Evolutionary conservation across 768 basidiomycete species (phyloP), one percentile per base, ranked within the genome.

Genomic region (Vararia minispora): DNA sequence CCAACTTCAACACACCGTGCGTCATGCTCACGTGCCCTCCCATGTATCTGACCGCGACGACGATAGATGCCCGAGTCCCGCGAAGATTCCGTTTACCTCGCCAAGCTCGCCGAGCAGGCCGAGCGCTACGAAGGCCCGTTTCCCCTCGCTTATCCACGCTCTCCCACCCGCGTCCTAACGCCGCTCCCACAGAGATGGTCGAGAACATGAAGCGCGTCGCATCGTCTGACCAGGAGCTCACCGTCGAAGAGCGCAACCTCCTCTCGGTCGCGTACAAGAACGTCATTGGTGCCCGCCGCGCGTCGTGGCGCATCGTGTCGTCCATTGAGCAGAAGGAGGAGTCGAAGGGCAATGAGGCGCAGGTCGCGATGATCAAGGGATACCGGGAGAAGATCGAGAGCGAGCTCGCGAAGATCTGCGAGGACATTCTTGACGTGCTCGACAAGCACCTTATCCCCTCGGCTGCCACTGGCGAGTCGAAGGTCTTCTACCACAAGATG

Each of bases 401-500:
- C 52, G 92, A 98, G 62, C 80, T 98, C 41, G 88, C 89, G 41
- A 90, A 90, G 68, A 95, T 98, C 63, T 98, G 92, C 69, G 90
- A 95, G 67, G 91, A 97, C 59, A 95, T 98, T 56, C 85, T 98
- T 53, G 80, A 87, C 47, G 90, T 98, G 36, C 85, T 98, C 51
- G 89, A 92, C 63, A 89, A 94, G 71, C 91, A 95, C 72, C 82
- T 97, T 54, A 95, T 89, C 53, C 91, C 91, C 46, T 92, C 90
- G 9, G 94, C 94, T 36, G 89, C 88, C 45, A 83, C 88, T 41
- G 91, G 92, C 57, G 94, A 98, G 66, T 89, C 85, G 42, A 94
- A 95, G 71, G 92, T 97, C 41, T 98, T 97, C 76, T 98, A 98
- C 72, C 91, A 94, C 77, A 97, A 97, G 79, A 91, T 95, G 89